Evolutionary conservation across 306 rosid genomes (phyloP).

Genomic region (Acacia crassicarpa): DNA sequence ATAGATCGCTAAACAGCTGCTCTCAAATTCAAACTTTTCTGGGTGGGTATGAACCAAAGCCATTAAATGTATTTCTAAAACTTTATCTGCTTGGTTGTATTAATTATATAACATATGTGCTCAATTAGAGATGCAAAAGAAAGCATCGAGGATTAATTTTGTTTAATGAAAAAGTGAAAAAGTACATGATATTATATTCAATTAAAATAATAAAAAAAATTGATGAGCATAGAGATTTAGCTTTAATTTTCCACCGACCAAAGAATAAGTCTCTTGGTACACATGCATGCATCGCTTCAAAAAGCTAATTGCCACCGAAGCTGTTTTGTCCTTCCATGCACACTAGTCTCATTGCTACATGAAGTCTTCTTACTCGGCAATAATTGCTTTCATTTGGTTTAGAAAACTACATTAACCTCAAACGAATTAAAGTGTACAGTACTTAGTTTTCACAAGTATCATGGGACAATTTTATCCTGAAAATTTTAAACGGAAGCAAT

Average conservation of each 20-base stretch:
- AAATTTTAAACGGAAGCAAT: too few species aligned
- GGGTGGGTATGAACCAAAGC: slow-evolving; percentile 9
- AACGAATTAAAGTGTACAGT: neutral
- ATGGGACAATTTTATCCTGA: too few species aligned
- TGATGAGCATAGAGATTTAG: slow-evolving; percentile 8
- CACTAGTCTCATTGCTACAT: neutral
- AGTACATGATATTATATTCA: slow-evolving; percentile 27
- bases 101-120: neutral
- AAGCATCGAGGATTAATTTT: slow-evolving; percentile 5
- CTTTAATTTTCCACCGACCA: slow-evolving; percentile 47
- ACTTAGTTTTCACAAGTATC: too few species aligned
- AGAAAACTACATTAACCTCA: neutral
- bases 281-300: slow-evolving; percentile 34
- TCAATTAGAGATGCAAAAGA: slow-evolving; percentile 22
- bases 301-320: slow-evolving; percentile 30
- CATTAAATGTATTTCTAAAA: neutral
- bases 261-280: slow-evolving; percentile 26
- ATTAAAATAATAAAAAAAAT: slow-evolving; percentile 16
- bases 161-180: slow-evolving; percentile 37
- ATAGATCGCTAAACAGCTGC: slow-evolving; percentile 6
- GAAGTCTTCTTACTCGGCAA: neutral
- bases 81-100: neutral
- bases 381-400: slow-evolving; percentile 1
- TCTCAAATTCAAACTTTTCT: neutral
- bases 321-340: slow-evolving; percentile 34